Conservation (phyloP, 148 eudicot species). For the Chenopodium album region DNA sequence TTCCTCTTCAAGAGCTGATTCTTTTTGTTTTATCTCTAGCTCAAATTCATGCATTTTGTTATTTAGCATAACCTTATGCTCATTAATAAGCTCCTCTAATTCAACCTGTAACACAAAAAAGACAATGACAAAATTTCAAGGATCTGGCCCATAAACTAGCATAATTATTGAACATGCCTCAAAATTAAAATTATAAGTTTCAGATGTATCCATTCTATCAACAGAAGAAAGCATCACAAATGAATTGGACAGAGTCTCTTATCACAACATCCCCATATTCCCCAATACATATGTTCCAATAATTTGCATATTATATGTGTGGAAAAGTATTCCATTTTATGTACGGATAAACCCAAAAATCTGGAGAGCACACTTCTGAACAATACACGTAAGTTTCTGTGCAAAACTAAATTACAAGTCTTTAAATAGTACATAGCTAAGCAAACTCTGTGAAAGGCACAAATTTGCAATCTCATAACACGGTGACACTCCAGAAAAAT, state of each 20-base stretch:
- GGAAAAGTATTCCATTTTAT: neutral
- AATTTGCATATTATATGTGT: neutral
- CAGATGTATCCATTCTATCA: neutral
- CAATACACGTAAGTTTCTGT: neutral
- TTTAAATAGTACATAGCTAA: neutral
- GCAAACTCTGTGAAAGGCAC: neutral
- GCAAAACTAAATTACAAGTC: neutral
- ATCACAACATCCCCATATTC: neutral
- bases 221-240: neutral
- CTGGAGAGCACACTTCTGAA: neutral
- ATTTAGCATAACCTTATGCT: conserved; percentile 53
- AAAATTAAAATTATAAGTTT: neutral
- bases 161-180: neutral
- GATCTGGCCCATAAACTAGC: neutral
- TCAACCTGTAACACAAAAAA: conserved; percentile 49
- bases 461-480: neutral
- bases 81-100: conserved; percentile 62
- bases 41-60: conserved; percentile 57
- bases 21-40: conserved; percentile 58
- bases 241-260: neutral
- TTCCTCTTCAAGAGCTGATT: conserved; percentile 58
- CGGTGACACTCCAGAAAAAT: neutral
- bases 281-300: neutral
- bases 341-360: too few species aligned
- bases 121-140: conserved; percentile 20